phyloP scores from a whole-genome alignment of 768 basidiomycete genomes.

The Tulasnella sp. region DNA sequence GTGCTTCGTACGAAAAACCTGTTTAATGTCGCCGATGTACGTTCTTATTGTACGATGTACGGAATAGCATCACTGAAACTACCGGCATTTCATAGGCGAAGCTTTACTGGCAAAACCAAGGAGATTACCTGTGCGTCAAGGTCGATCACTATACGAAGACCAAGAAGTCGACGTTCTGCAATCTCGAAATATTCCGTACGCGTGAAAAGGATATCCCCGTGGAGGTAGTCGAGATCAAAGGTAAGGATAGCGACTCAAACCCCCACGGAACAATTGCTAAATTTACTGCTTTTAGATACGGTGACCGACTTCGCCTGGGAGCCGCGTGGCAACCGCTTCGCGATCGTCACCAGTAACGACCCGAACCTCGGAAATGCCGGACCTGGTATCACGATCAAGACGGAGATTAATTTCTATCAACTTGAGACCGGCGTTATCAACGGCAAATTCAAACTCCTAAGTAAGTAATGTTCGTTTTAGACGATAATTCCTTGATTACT shows the following conservation, averaged over 20 bases:
- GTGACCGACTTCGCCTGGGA: conserved; percentile 98
- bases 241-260: conserved; percentile 29
- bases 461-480: conserved; percentile 29
- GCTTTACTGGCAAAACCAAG: conserved; percentile 96
- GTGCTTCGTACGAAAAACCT: conserved; percentile 90
- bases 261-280: background rate
- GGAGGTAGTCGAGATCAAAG: conserved; percentile 95
- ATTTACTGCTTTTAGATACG: conserved; percentile 44
- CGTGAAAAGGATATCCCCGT: conserved; percentile 97
- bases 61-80: background rate
- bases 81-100: conserved; percentile 57
- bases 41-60: conserved; percentile 20
- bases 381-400: conserved; percentile 90
- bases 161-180: conserved; percentile 96
- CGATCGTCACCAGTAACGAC: conserved; percentile 87
- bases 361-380: conserved; percentile 85
- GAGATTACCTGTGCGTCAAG: conserved; percentile 97
- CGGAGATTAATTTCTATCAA: conserved; percentile 92
- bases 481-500: background rate
- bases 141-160: conserved; percentile 98
- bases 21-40: conserved; percentile 93
- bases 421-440: conserved; percentile 63
- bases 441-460: conserved; percentile 86
- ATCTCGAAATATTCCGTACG: conserved; percentile 93
- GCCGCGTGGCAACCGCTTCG: conserved; percentile 93